phyloP scores from a whole-genome alignment of 306 rosid species.

The Trifolium pratense region DNA sequence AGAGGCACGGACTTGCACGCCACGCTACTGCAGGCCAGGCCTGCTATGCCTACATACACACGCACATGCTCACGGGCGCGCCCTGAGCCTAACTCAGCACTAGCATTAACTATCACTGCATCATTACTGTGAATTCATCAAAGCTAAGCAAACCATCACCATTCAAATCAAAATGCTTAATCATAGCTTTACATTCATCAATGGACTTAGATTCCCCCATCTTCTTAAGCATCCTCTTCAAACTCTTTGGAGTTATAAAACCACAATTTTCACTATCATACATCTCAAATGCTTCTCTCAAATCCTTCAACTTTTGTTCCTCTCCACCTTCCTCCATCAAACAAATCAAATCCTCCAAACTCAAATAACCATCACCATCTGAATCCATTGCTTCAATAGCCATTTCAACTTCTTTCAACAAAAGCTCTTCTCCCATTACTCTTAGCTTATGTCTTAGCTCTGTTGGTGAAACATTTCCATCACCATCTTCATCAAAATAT shows the following conservation, averaged over 20 bases:
- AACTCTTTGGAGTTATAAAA: slow-evolving; percentile 71
- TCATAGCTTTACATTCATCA: slow-evolving; percentile 74
- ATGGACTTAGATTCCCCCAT: slow-evolving; percentile 70
- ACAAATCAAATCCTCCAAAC: slow-evolving; percentile 58
- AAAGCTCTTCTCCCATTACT: slow-evolving; percentile 54
- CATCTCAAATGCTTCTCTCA: slow-evolving; percentile 62
- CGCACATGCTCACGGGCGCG: too few species aligned
- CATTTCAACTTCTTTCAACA: slow-evolving; percentile 58
- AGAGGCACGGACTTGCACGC: too few species aligned
- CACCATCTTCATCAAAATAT: slow-evolving; percentile 82
- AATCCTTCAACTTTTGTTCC: slow-evolving; percentile 69
- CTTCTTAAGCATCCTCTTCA: slow-evolving; percentile 71
- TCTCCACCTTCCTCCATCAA: slow-evolving; percentile 64
- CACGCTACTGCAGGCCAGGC: too few species aligned
- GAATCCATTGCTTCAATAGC: slow-evolving; percentile 68
- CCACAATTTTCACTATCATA: slow-evolving; percentile 71
- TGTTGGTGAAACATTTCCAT: slow-evolving; percentile 69
- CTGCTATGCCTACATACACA: too few species aligned
- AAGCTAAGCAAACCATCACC: slow-evolving; percentile 81
- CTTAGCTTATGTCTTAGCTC: slow-evolving; percentile 61
- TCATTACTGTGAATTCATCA: slow-evolving; percentile 79
- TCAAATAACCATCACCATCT: slow-evolving; percentile 80
- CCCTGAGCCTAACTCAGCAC: too few species aligned
- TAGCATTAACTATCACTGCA: slow-evolving; percentile 50
- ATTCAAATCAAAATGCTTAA: slow-evolving; percentile 70